A percentile compares a stretch with the other conserved stretches of the same genome.
Evolutionary conservation across 2,329 filamentous ascomycete species (phyloP).

Genomic region (Colletotrichum salicis): DNA sequence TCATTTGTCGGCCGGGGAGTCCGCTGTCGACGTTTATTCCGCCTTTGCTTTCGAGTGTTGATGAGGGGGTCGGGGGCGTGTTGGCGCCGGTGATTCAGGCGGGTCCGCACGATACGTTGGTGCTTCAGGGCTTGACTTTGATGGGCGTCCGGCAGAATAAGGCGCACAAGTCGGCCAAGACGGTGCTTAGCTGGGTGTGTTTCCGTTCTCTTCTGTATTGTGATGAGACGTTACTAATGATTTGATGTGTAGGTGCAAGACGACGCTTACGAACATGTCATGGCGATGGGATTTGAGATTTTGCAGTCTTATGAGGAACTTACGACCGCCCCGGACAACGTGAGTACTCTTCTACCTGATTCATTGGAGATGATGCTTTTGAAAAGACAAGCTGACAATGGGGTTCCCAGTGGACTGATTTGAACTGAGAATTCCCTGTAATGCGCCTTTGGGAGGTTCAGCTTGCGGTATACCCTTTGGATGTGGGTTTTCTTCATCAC

Average conservation of each 20-base stretch:
- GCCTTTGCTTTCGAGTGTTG: constrained; percentile 67
- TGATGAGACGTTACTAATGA: neutral
- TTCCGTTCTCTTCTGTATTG: neutral
- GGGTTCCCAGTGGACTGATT: constrained; percentile 28
- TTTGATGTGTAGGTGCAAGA: constrained; percentile 68
- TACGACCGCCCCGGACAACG: constrained; percentile 68
- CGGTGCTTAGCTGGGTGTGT: constrained; percentile 83
- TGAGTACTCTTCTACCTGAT: constrained; percentile 45
- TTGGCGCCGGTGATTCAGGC: constrained; percentile 82
- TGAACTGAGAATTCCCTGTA: constrained; percentile 13
- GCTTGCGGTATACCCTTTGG: constrained; percentile 21
- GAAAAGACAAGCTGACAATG: neutral
- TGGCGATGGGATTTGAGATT: constrained; percentile 83
- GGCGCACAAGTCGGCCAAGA: constrained; percentile 77
- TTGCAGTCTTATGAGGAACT: constrained; percentile 86
- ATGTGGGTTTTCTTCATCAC: neutral
- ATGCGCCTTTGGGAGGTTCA: constrained; percentile 9
- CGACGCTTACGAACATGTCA: constrained; percentile 77
- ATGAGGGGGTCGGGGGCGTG: constrained; percentile 76
- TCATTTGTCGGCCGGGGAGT: constrained; percentile 79
- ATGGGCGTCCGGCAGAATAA: constrained; percentile 87
- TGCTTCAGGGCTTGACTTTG: constrained; percentile 80
- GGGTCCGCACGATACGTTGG: constrained; percentile 73
- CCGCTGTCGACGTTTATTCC: constrained; percentile 77
- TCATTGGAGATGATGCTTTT: too few relatives aligned